These are phyloP conservation scores for Aspergillus sojae DNA, from an alignment of 2,329 filamentous ascomycete species.

Conservation along the genomic window DNA sequence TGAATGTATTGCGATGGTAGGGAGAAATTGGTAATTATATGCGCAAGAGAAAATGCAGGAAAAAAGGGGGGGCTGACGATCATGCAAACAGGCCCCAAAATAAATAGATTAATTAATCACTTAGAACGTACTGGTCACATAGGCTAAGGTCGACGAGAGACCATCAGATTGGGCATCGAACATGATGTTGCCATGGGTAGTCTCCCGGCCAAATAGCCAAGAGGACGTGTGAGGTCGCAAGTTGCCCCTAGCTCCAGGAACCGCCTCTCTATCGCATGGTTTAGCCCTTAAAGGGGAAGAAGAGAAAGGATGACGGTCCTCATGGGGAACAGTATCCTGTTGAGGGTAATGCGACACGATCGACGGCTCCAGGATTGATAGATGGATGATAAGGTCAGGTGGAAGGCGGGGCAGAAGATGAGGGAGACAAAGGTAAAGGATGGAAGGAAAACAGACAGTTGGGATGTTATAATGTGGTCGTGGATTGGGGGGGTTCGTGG, in stretches of 20 bases:
- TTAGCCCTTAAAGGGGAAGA: slow-evolving; percentile 27
- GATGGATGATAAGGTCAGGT: slow-evolving; percentile 18
- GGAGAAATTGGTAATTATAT: neutral
- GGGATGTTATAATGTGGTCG: neutral
- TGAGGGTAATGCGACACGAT: slow-evolving; percentile 16
- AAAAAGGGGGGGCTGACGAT: slow-evolving; percentile 2
- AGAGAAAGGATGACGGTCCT: slow-evolving; percentile 23
- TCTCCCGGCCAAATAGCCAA: slow-evolving; percentile 35
- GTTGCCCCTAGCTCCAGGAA: slow-evolving; percentile 37
- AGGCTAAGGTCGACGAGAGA: slow-evolving; percentile 37
- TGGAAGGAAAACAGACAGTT: neutral
- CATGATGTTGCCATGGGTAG: slow-evolving; percentile 46
- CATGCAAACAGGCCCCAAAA: neutral
- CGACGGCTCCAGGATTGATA: slow-evolving; percentile 23
- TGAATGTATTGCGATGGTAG: slow-evolving; percentile 1
- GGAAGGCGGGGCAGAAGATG: slow-evolving; percentile 7
- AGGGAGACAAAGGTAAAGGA: slow-evolving; percentile 4
- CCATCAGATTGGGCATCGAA: slow-evolving; percentile 42
- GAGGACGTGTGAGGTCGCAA: slow-evolving; percentile 37
- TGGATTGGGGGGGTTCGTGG: neutral
- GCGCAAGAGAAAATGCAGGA: slow-evolving; percentile 6
- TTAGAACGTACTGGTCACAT: slow-evolving; percentile 39
- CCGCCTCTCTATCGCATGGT: slow-evolving; percentile 44
- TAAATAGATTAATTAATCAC: slow-evolving; percentile 1
- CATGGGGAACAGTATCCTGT: slow-evolving; percentile 17